Conservation (phyloP, 768 basidiomycete genomes). For the Naganishia kalamii region DNA sequence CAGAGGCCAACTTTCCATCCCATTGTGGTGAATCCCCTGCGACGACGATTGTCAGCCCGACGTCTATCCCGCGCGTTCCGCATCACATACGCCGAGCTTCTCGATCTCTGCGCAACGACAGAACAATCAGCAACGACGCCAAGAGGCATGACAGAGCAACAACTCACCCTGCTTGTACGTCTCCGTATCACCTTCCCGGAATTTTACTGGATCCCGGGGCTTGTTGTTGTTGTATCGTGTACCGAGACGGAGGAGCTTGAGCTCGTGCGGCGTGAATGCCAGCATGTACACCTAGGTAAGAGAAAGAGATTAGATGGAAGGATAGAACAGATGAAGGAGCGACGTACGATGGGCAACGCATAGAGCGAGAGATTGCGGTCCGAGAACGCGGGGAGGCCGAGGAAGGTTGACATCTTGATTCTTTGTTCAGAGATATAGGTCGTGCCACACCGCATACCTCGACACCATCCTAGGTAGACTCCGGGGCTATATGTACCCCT, state of each 20-base stretch:
- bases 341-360: not conserved
- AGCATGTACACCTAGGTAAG: slow-evolving; percentile 5
- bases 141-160: not conserved
- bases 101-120: not conserved
- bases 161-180: slow-evolving; percentile 19
- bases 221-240: slow-evolving; percentile 20
- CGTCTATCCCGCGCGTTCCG: too few species aligned
- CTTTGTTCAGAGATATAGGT: too few species aligned
- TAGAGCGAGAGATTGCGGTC: slow-evolving; percentile 22
- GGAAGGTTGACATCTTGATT: too few species aligned
- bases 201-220: slow-evolving; percentile 18
- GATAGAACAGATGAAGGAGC: not conserved
- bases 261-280: slow-evolving; percentile 17
- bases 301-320: not conserved
- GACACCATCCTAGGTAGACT: too few species aligned
- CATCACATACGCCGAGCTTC: slow-evolving; percentile 10
- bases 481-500: too few species aligned
- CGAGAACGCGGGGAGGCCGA: slow-evolving; percentile 19
- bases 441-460: too few species aligned
- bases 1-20: slow-evolving; percentile 16
- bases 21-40: slow-evolving; percentile 20
- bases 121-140: too few species aligned
- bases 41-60: too few species aligned
- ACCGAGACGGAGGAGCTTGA: slow-evolving; percentile 17
- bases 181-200: slow-evolving; percentile 15